Evolutionary conservation across 495 filamentous ascomycete species (phyloP).

Genomic region (Copromyces sp.): DNA sequence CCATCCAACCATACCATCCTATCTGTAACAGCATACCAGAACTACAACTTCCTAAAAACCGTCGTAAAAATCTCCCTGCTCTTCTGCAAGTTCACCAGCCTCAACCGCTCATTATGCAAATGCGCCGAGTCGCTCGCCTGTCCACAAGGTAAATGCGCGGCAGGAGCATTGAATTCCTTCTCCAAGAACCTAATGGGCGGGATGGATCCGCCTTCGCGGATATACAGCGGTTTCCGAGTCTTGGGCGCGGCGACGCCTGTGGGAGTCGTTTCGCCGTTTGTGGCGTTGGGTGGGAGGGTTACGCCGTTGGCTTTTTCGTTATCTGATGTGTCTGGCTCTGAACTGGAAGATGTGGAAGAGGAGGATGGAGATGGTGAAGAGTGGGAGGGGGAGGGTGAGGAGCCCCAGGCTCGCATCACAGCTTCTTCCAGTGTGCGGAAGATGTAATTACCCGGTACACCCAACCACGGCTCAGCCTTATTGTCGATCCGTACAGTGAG

Average conservation of each 20-base stretch:
- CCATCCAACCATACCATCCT: not conserved
- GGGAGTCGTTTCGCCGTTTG: slow-evolving; percentile 5
- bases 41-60: slow-evolving; percentile 53
- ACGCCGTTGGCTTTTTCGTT: slow-evolving; percentile 1
- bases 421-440: slow-evolving; percentile 83
- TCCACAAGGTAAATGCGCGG: slow-evolving; percentile 88
- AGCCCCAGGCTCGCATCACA: slow-evolving; percentile 67
- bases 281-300: slow-evolving; percentile 5
- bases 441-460: slow-evolving; percentile 81
- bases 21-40: no score
- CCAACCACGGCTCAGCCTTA: slow-evolving; percentile 91
- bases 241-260: slow-evolving; percentile 11
- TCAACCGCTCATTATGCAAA: slow-evolving; percentile 85
- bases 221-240: slow-evolving; percentile 62
- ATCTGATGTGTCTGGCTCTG: not conserved
- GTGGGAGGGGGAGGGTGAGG: slow-evolving; percentile 1
- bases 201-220: slow-evolving; percentile 90
- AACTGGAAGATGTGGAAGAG: not conserved
- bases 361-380: not conserved
- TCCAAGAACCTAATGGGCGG: slow-evolving; percentile 89
- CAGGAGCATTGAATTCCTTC: slow-evolving; percentile 86
- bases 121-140: slow-evolving; percentile 92
- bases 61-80: slow-evolving; percentile 82
- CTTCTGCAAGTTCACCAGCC: slow-evolving; percentile 80
- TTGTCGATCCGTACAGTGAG: slow-evolving; percentile 80